Evolutionary conservation across 805 yeast species (phyloP), one percentile per base, ranked within the genome.

Genomic region (Citeromyces nyonsensis): DNA sequence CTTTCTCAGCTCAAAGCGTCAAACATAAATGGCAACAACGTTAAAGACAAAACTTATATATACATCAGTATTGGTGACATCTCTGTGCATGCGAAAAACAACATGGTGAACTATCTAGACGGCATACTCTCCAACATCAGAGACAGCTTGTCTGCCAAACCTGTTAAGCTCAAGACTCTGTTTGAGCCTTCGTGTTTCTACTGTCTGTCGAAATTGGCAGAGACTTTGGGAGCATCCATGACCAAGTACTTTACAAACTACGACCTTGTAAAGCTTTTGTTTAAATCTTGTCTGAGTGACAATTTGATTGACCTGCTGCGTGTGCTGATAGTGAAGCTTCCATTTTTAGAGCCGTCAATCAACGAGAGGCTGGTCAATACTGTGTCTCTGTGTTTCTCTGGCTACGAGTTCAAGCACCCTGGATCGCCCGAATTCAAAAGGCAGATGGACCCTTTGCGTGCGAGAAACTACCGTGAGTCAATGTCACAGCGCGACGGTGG

Each of bases 211-310:
- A 80, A 83, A 53, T 56, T 91, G 25, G 86, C 95, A 0, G 66
- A 67, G 15, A 88, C 97, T 0, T 83, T 88, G 10, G 96, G 96
- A 0, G 93, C 95, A 9, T 94, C 95, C 1, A 59, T 88, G 35
- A 82, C 95, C 0, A 91, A 88, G 47, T 85, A 83, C 48, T 57
- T 91, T 35, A 86, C 84, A 40, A 68, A 77, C 38, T 94, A 83
- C 44, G 56, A 52, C 32, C 65, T 88, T 14, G 56, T 88, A 33
- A 86, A 79, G 41, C 63, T 81, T 54, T 68, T 88, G 56, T 64
- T 88, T 43, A 68, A 76, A 31, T 84, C 95, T 38, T 81, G 95
- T 0, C 63, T 88, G 33, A 78, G 84, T n/a, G 77, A 73, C 40
- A 77, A 80, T 39, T 73, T 88, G 73, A 76, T 83, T 45, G 73